These are phyloP conservation scores for Vitis hybrid DNA, from an alignment of 177 flowering plant genomes.

Conservation along the genomic window DNA sequence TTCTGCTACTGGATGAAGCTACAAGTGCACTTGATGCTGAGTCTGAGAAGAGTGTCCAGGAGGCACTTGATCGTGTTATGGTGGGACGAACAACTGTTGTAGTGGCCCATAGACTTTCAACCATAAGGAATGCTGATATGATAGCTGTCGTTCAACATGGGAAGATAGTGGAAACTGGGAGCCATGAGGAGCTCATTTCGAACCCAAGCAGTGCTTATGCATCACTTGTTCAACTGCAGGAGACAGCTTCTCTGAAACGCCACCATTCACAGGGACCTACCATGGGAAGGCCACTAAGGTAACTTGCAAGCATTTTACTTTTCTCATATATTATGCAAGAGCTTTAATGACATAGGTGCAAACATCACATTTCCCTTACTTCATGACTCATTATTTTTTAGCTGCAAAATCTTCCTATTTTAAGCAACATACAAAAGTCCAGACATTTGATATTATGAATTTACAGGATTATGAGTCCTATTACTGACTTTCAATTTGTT, in stretches of 20 bases:
- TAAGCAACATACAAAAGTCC: too few relatives aligned
- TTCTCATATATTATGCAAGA: too few relatives aligned
- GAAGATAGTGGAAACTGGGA: conserved; percentile 81
- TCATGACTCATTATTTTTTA: neutral
- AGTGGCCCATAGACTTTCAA: conserved; percentile 93
- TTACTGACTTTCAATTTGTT: neutral
- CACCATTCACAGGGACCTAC: conserved; percentile 35
- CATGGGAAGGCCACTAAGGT: conserved; percentile 62
- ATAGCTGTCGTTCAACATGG: conserved; percentile 92
- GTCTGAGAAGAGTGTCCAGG: conserved; percentile 95
- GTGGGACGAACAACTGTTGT: conserved; percentile 88
- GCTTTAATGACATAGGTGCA: too few relatives aligned
- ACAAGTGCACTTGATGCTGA: conserved; percentile 95
- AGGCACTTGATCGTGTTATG: conserved; percentile 94
- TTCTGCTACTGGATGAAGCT: conserved; percentile 83
- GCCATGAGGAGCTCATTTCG: conserved; percentile 80
- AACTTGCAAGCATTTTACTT: neutral
- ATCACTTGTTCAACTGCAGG: conserved; percentile 76
- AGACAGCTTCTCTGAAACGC: conserved; percentile 46
- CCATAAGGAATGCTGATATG: conserved; percentile 80
- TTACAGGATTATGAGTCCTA: too few relatives aligned
- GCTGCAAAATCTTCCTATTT: too few relatives aligned
- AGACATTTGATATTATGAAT: too few relatives aligned
- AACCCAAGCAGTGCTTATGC: conserved; percentile 70
- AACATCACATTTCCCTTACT: too few relatives aligned